These are phyloP conservation scores for Pythium apleroticum DNA, from an alignment of 352 stramenopile genomes.

Conservation along the genomic window DNA sequence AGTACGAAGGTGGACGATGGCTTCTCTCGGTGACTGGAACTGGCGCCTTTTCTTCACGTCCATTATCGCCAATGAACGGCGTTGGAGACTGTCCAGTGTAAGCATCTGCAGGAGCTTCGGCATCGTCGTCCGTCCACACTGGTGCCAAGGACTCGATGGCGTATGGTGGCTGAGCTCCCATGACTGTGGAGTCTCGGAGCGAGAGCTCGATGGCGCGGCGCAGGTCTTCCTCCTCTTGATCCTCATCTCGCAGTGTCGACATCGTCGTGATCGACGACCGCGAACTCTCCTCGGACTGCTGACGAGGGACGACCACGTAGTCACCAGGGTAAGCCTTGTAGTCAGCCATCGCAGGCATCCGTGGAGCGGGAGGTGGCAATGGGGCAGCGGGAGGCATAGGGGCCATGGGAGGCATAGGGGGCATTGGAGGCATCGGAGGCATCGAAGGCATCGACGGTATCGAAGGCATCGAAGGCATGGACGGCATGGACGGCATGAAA, in stretches of 20 bases:
- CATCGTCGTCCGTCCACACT: constrained; percentile 26
- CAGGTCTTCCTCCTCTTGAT: constrained; percentile 56
- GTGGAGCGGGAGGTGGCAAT: background rate
- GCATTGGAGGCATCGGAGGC: too few species aligned
- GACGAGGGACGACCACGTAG: constrained; percentile 1
- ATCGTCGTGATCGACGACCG: constrained; percentile 18
- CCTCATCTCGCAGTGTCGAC: constrained; percentile 23
- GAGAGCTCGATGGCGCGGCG: constrained; percentile 58
- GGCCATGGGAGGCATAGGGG: too few species aligned
- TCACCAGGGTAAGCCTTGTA: constrained; percentile 15
- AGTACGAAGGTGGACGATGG: constrained; percentile 33
- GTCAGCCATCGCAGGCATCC: background rate
- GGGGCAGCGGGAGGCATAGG: background rate
- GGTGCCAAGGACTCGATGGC: constrained; percentile 38
- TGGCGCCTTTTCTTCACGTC: constrained; percentile 7
- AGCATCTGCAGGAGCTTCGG: background rate
- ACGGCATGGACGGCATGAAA: too few species aligned
- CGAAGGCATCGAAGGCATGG: too few species aligned
- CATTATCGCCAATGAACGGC: background rate
- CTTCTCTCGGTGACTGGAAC: constrained; percentile 36
- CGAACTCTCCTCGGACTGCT: constrained; percentile 7
- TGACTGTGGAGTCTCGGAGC: constrained; percentile 17
- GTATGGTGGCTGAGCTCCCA: constrained; percentile 16
- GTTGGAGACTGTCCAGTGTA: constrained; percentile 9
- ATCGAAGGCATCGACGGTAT: too few species aligned